Evolutionary conservation across 2,329 filamentous ascomycete genomes (phyloP).

Genomic region (Fusarium hainanense): DNA sequence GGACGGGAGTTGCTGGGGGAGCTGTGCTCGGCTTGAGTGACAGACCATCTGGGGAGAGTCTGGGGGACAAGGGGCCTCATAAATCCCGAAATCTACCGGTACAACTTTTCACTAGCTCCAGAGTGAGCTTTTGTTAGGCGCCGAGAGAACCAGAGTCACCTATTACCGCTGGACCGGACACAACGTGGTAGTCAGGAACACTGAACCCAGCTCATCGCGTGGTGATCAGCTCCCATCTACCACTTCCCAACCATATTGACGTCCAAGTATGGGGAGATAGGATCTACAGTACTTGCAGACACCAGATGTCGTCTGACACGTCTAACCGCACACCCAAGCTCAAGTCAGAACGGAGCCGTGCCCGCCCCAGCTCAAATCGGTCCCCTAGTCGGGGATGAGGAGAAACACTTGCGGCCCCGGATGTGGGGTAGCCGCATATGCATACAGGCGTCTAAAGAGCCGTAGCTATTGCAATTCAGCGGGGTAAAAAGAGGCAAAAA

Average conservation of each 20-base stretch:
- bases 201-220: conserved; percentile 5
- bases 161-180: conserved; percentile 7
- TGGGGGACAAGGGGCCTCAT: conserved; percentile 9
- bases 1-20: not conserved
- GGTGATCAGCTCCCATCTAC: conserved; percentile 9
- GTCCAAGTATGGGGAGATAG: conserved; percentile 31
- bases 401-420: conserved; percentile 36
- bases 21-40: not conserved
- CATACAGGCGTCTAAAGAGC: conserved; percentile 1
- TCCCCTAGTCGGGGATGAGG: conserved; percentile 35
- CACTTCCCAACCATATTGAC: conserved; percentile 10
- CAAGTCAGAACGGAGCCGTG: conserved; percentile 23
- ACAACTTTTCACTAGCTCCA: not conserved
- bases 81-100: conserved; percentile 25
- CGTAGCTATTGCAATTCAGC: conserved; percentile 21
- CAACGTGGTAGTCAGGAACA: conserved; percentile 8
- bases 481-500: conserved; percentile 33
- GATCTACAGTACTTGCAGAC: conserved; percentile 29
- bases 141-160: not conserved
- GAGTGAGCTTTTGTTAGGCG: conserved; percentile 1
- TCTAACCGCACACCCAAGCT: conserved; percentile 26
- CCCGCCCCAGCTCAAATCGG: conserved; percentile 16
- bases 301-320: conserved; percentile 7
- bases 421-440: conserved; percentile 35
- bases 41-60: conserved; percentile 26